Conservation (phyloP, 257 asterid genomes). For the Nicotiana benthamiana region DNA sequence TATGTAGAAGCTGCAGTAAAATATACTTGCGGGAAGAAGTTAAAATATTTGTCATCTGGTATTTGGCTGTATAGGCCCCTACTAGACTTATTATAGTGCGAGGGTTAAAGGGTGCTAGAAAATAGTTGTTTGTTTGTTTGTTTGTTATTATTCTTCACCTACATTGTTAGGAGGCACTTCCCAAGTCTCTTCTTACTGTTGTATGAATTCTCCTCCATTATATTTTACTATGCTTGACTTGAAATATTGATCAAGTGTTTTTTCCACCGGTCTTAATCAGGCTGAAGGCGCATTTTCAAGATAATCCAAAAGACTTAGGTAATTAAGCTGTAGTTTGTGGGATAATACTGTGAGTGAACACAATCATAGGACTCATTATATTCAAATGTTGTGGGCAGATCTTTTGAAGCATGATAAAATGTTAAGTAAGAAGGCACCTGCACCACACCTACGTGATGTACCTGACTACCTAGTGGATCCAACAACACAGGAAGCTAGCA, state of each 20-base stretch:
- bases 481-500: conserved; percentile 91
- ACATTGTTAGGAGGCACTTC: neutral
- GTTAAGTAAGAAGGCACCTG: conserved; percentile 75
- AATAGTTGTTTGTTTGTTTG: neutral
- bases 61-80: neutral
- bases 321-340: conserved; percentile 7
- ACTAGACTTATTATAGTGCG: neutral
- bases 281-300: conserved; percentile 93
- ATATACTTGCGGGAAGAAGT: neutral
- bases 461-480: conserved; percentile 91
- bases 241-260: neutral
- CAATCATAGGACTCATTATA: neutral
- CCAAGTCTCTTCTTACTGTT: neutral
- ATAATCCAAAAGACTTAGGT: conserved; percentile 89
- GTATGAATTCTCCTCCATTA: neutral
- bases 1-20: neutral
- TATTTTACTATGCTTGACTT: neutral
- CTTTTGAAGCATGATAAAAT: conserved; percentile 81
- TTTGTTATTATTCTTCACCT: neutral
- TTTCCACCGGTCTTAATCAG: conserved; percentile 27
- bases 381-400: conserved; percentile 35
- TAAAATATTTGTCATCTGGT: neutral
- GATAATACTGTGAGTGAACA: neutral
- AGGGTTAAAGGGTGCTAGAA: neutral
- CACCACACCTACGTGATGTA: conserved; percentile 69